These are phyloP conservation scores for Apophysomyces trapeziformis DNA, from an alignment of 371 early-diverging fungal species.

Conservation along the genomic window DNA sequence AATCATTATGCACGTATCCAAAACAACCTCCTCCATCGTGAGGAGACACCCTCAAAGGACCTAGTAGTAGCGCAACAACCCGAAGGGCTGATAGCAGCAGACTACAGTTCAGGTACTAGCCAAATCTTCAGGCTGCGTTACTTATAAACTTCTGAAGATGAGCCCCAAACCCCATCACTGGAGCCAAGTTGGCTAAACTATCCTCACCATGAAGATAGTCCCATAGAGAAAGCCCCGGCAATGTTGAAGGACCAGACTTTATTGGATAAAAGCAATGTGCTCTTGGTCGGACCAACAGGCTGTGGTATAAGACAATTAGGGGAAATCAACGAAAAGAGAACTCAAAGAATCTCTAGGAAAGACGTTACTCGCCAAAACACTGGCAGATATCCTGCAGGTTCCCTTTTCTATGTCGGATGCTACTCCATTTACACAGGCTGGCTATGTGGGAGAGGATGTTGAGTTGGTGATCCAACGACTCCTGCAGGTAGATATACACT, in stretches of 20 bases:
- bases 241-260: slow-evolving; percentile 36
- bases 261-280: slow-evolving; percentile 89
- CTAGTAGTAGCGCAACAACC: neutral
- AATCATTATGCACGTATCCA: slow-evolving; percentile 80
- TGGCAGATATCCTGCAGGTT: slow-evolving; percentile 85
- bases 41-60: neutral
- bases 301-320: slow-evolving; percentile 56
- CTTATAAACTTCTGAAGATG: neutral
- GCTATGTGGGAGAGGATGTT: slow-evolving; percentile 95
- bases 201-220: slow-evolving; percentile 2
- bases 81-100: neutral
- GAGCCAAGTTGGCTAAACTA: slow-evolving; percentile 1
- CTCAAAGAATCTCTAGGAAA: slow-evolving; percentile 51
- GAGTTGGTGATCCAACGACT: slow-evolving; percentile 86
- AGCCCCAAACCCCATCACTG: neutral
- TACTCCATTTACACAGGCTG: slow-evolving; percentile 91
- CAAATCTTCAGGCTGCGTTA: neutral
- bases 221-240: neutral
- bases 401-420: slow-evolving; percentile 95
- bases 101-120: neutral
- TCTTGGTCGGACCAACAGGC: slow-evolving; percentile 87
- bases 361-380: slow-evolving; percentile 83
- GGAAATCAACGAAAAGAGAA: neutral
- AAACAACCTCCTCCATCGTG: slow-evolving; percentile 49
- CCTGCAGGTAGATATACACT: slow-evolving; percentile 61